Percentiles rank a stretch among this genome's conserved stretches.
Conservation (phyloP, 1,139 yeast genomes). For the Lodderomyces metapsilosis region DNA sequence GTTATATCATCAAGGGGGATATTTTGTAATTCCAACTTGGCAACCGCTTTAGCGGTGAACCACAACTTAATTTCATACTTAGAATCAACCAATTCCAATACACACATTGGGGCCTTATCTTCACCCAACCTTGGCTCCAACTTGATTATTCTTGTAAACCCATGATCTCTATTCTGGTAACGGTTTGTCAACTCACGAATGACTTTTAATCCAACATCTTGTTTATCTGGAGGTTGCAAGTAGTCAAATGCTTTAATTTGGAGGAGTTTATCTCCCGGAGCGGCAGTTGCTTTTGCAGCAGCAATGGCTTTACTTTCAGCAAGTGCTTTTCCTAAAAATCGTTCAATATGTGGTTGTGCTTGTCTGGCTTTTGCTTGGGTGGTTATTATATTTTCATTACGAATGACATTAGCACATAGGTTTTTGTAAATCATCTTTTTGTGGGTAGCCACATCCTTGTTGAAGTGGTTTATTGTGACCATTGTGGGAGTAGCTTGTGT, state of each 20-base stretch:
- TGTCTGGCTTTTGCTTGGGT: slow-evolving; percentile 47
- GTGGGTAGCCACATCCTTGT: slow-evolving; percentile 45
- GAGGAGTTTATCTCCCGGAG: slow-evolving; percentile 20
- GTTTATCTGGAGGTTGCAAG: slow-evolving; percentile 42
- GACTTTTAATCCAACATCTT: slow-evolving; percentile 53
- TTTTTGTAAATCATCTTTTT: slow-evolving; percentile 48
- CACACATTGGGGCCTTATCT: slow-evolving; percentile 89
- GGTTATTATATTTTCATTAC: slow-evolving; percentile 47
- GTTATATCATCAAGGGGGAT: slow-evolving; percentile 63
- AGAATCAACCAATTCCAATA: slow-evolving; percentile 80
- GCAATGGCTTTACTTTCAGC: slow-evolving; percentile 14
- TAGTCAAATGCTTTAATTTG: slow-evolving; percentile 29
- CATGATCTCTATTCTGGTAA: slow-evolving; percentile 65
- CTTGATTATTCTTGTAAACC: slow-evolving; percentile 82
- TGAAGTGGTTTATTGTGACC: slow-evolving; percentile 19
- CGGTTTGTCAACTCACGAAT: slow-evolving; percentile 63
- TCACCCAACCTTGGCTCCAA: slow-evolving; percentile 82
- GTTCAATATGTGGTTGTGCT: slow-evolving; percentile 45
- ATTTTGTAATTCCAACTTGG: slow-evolving; percentile 69
- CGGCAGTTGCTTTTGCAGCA: slow-evolving; percentile 6
- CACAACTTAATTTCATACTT: slow-evolving; percentile 74
- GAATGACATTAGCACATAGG: slow-evolving; percentile 44
- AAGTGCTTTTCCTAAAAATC: slow-evolving; percentile 35
- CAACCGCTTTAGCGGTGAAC: slow-evolving; percentile 76
- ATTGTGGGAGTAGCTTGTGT: no score